A percentile compares a stretch with the other conserved stretches of the same genome.
These are phyloP conservation scores for Anacardium occidentale DNA, from an alignment of 345 rosid species.

Conservation along the genomic window DNA sequence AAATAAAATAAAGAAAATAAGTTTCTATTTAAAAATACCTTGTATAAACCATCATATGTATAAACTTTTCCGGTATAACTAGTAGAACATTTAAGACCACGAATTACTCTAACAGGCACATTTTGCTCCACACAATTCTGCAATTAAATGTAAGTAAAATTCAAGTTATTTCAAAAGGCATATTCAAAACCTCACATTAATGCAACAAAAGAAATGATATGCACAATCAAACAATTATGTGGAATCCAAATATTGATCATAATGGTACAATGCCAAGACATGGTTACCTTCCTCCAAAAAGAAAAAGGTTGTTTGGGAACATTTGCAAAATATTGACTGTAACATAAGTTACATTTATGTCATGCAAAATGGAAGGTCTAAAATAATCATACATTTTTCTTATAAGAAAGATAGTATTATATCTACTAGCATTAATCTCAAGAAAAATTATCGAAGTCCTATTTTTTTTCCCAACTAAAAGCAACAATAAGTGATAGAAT, in stretches of 20 bases:
- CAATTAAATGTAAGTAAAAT: conserved; percentile 25
- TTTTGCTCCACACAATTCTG: conserved; percentile 68
- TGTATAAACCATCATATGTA: conserved; percentile 91
- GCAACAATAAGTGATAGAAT: not conserved
- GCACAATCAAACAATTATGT: not conserved
- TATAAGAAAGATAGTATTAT: too few relatives aligned
- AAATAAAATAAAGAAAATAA: not conserved
- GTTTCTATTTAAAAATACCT: conserved; percentile 39
- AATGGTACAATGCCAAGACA: not conserved
- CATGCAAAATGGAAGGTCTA: not conserved
- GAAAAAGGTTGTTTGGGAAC: not conserved
- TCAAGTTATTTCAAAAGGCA: not conserved
- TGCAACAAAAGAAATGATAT: not conserved
- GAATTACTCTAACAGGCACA: conserved; percentile 77
- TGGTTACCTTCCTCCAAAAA: not conserved
- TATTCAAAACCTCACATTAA: not conserved
- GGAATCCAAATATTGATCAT: not conserved
- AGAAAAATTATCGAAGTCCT: too few relatives aligned
- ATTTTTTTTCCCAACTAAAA: too few relatives aligned
- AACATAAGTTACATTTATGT: not conserved
- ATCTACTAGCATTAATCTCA: too few relatives aligned
- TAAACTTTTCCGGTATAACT: conserved; percentile 75
- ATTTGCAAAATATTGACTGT: too few relatives aligned
- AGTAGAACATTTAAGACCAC: conserved; percentile 66
- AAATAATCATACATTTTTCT: not conserved